Conservation (phyloP, 2,329 filamentous ascomycete genomes). For the Sclerotinia trifoliorum region DNA sequence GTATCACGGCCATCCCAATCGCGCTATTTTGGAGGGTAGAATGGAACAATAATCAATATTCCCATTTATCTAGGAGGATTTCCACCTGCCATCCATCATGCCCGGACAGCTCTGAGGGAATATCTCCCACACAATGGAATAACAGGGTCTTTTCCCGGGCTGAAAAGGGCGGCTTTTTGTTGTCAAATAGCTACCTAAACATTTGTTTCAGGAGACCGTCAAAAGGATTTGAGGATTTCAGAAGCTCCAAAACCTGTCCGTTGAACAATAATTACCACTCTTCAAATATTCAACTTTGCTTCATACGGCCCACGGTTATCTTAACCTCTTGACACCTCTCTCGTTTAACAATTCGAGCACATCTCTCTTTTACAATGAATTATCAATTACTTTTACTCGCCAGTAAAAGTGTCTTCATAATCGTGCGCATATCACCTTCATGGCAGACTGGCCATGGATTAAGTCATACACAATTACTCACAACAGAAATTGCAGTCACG, state of each 20-base stretch:
- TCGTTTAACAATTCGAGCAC: background rate
- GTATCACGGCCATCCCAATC: slow-evolving; percentile 6
- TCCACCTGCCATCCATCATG: background rate
- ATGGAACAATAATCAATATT: background rate
- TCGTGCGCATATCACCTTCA: background rate
- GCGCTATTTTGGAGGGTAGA: slow-evolving; percentile 1
- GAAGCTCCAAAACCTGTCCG: background rate
- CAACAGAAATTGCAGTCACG: background rate
- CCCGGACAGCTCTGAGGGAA: background rate
- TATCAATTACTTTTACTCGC: background rate
- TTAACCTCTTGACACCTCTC: background rate
- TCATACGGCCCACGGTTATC: too few relatives aligned
- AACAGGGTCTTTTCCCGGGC: background rate
- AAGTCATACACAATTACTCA: background rate
- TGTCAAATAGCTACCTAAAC: background rate
- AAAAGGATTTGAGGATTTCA: background rate
- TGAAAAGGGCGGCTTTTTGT: background rate
- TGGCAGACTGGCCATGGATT: background rate
- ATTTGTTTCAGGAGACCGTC: background rate
- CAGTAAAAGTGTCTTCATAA: background rate
- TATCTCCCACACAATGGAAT: background rate
- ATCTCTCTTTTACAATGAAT: background rate
- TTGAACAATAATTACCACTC: background rate
- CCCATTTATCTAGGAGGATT: background rate
- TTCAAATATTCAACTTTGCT: background rate